phyloP scores from a whole-genome alignment of 2,329 filamentous ascomycete genomes.

The Parastagonospora avenae region DNA sequence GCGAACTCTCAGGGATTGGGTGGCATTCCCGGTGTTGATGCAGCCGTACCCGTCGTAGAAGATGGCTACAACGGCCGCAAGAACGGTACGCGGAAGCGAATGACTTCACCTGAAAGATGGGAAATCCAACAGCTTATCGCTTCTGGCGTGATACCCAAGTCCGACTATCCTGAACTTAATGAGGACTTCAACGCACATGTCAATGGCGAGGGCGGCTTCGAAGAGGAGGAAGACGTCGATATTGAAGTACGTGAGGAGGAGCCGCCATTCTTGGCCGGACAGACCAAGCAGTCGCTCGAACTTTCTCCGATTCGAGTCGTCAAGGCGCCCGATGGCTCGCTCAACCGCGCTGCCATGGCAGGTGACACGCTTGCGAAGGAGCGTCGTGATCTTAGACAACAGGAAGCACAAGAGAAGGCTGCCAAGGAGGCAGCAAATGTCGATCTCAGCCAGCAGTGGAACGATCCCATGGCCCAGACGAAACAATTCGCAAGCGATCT shows the following conservation, averaged over 20 bases:
- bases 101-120: constrained; percentile 97
- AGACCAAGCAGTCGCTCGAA: constrained; percentile 95
- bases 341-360: constrained; percentile 95
- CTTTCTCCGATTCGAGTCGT: constrained; percentile 94
- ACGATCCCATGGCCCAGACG: constrained; percentile 93
- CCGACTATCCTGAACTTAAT: constrained; percentile 92
- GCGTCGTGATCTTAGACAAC: constrained; percentile 82
- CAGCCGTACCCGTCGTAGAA: constrained; percentile 67
- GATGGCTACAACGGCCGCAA: constrained; percentile 55
- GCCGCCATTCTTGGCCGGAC: constrained; percentile 91
- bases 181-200: constrained; percentile 91
- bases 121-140: constrained; percentile 96
- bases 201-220: constrained; percentile 83
- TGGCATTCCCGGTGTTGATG: constrained; percentile 57
- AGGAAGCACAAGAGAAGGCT: constrained; percentile 79
- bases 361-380: constrained; percentile 89
- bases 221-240: constrained; percentile 94
- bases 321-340: constrained; percentile 96
- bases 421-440: constrained; percentile 77
- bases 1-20: constrained; percentile 87
- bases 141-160: constrained; percentile 88
- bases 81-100: constrained; percentile 75
- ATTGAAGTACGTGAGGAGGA: constrained; percentile 97
- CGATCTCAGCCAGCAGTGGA: constrained; percentile 89
- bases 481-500: constrained; percentile 89